Base-by-base conservation (phyloP, 129 eudicot species). In the Chrysanthemum lavandulifolium region DNA sequence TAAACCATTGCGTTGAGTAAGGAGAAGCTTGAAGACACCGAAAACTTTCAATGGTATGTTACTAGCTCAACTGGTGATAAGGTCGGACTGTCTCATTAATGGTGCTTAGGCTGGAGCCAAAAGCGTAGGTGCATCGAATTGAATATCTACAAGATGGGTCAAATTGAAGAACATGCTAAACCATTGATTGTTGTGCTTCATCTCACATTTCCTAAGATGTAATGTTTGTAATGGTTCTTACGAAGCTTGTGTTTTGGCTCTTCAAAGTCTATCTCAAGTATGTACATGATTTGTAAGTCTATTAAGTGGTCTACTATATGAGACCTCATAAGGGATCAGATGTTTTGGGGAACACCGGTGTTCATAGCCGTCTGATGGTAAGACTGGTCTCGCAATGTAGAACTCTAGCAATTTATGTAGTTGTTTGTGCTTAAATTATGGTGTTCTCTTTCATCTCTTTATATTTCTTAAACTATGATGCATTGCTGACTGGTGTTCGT, bases 91-190 rank as follows among this genome's bases (percentile, higher is more conserved):
- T 67, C 18, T 75, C 82, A 19, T 78, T 88, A 59, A 73, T 82
- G 0, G 73, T 80, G 60, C 76, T 88, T 55, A 75, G 82, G 77
- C 66, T 88, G 86, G 87, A 80, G 73, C 43, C 76, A 79, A 25
- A 61, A 63, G n/a, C 65, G 15, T 53, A 14, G 73, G 59, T 75
- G 88, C 91, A 23, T 73, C 77, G 67, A 79, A 63, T 82, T 79
- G 53, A 86, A 69, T 71, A 84, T 84, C 23, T 86, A 82, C 66
- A 86, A 69, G 73, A 66, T 58, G 7, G 73, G 62, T 68, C 81
- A 89, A 80, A 71, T 61, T 36, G 72, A 82, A 75, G 84, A 82
- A n/a, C 52, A 84, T 72, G 89, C 80, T 1, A 73, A 75, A 60
- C 74, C 76, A 13, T 57, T 89, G 77, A 67, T 50, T 12, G 84